Evolutionary conservation across 2,329 filamentous ascomycete species (phyloP), one percentile per base, ranked within the genome.

Genomic region (Alternaria triticina): DNA sequence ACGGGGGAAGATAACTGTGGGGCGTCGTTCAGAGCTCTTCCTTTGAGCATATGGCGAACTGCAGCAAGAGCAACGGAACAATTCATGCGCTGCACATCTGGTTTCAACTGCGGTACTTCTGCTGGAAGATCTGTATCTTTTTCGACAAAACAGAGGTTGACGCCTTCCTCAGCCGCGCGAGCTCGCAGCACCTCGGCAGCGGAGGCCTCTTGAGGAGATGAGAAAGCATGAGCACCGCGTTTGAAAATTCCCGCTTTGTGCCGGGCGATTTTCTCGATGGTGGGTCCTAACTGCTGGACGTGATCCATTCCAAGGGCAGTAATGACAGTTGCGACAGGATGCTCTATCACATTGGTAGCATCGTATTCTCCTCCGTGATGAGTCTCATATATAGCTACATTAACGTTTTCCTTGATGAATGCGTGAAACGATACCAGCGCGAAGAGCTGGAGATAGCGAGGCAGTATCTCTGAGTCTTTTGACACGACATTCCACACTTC

Each of bases 231-330:
- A 9, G 83, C 82, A 1, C 85, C 86, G 1, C 74, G 59, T 78
- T 91, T 91, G 82, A 91, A 88, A 60, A 92, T 90, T 1, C 90
- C 90, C 1, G 88, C 87, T 78, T 92, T 92, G 78, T 92, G 89
- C 90, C 90, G 92, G 0, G 90, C 88, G 66, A 92, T 91, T 76
- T 88, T 84, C 27, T 86, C 87, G 11, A 91, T 80, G 0, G 88
- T 90, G 17, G 84, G 78, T 5, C 90, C 90, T 1, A 93, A 83
- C 22, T 85, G 83, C 55, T 83, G 85, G 36, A 90, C 85, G 70
- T 93, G 90, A 72, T 93, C 90, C 66, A 92, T 88, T 5, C 89
- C 90, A 10, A 92, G 81, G 15, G 86, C 86, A 49, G 86, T 88
- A 59, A 92, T 88, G 1, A 86, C 90, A 0, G 86, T 84, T 0